Base-by-base conservation (phyloP, 2,329 filamentous ascomycete species). In the Curvularia hawaiiensis region DNA sequence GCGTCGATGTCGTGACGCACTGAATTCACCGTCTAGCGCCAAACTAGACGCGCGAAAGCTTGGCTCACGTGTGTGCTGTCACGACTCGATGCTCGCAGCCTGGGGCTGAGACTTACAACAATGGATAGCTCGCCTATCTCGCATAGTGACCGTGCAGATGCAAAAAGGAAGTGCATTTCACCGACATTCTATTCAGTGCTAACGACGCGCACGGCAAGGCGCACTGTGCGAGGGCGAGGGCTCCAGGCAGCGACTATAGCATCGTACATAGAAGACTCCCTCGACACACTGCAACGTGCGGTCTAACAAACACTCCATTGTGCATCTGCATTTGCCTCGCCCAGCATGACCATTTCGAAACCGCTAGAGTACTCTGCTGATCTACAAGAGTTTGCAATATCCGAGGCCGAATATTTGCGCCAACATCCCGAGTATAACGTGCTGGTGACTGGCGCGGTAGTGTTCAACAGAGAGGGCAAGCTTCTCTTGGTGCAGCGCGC, bases 401-500 rank as follows among this genome's bases (percentile, higher is more conserved):
- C 66, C n/a, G 70, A 66, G 22, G 52, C 64, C 26, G 68, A 69
- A 2, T 76, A 66, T 41, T 61, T 74, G 4, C 52, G 54, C 26
- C 64, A 66, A 31, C 66, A 75, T 54, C 47, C 65, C 10, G 58
- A 74, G 30, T 69, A 69, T 45, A 43, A 70, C n/a, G 52, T 65
- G 9, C 54, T 77, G 12, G 71, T 61, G 18, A 69, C 68, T 7
- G 74, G 74, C 14, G 65, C 69, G 24, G 59, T 70, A 1, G 67
- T 77, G 1, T 77, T 77, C 60, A 63, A 76, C 50, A 43, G 55
- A 11, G 61, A 74, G 16, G 66, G 68, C 7, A 71, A 70, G 38
- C 40, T 77, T 33, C 66, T 77, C 8, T 65, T 77, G 14, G 70
- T 77, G 24, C 73, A 75, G 60, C 72, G 75, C 20, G 72, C 71